phyloP scores from a whole-genome alignment of 73 alveolate genomes.

The Effrenium voratum region DNA sequence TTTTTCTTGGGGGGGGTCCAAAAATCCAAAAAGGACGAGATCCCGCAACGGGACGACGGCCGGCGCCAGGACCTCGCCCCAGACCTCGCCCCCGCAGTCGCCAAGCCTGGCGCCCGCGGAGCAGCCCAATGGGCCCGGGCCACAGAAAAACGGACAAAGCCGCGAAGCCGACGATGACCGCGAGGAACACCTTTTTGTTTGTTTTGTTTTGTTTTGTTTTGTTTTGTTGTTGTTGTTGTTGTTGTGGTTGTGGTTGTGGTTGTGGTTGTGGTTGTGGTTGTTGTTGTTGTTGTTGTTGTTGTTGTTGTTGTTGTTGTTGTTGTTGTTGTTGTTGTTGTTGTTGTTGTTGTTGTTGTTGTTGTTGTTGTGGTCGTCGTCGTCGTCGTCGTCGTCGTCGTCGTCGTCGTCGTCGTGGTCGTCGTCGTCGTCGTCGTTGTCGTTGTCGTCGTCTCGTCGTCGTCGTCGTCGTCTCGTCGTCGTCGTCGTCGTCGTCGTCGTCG shows the following conservation, averaged over 20 bases:
- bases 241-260: too few species aligned
- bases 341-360: too few species aligned
- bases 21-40: too few species aligned
- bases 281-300: too few species aligned
- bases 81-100: background rate
- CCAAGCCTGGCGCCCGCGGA: constrained; percentile 47
- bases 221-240: too few species aligned
- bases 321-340: too few species aligned
- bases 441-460: background rate
- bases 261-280: too few species aligned
- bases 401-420: background rate
- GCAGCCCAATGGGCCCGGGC: constrained; percentile 20
- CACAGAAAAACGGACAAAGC: background rate
- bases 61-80: background rate
- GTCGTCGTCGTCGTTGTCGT: background rate
- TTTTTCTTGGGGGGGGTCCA: too few species aligned
- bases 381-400: background rate
- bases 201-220: too few species aligned
- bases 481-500: background rate
- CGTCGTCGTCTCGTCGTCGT: background rate
- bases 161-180: background rate
- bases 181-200: too few species aligned
- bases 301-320: too few species aligned
- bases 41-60: background rate
- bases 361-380: background rate